Base-by-base conservation (phyloP, 176 grass and related monocot species). In the sorghum (Sorghum bicolor) region DNA sequence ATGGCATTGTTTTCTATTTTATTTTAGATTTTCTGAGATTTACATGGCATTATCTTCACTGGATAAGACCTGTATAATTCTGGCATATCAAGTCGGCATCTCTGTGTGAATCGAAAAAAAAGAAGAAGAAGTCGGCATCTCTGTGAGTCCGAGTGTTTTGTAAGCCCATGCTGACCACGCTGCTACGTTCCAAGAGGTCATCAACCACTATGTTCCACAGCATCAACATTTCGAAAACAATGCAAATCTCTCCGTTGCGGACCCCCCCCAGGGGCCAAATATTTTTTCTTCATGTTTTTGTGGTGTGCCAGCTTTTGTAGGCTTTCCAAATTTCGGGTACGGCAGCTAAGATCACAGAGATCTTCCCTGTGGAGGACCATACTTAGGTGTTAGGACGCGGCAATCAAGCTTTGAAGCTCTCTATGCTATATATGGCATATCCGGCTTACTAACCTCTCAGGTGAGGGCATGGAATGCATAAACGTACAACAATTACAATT, bases 121-220 rank as follows among this genome's bases (percentile, higher is more conserved):
- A n/a, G n/a, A n/a, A n/a, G n/a, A n/a, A n/a, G n/a, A 53, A 17
- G 55, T 82, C 87, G 31, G 39, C 72, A 34, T 85, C 83, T 3
- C 2, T 26, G n/a, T 48, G 82, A 82, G 25, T 44, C 71, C 32
- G 39, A 81, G 52, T 64, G 71, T 55, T 81, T 81, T 85, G 77
- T 85, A 76, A 68, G 64, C 78, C 30, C 48, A 89, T 80, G 76
- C 31, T 77, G 88, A 86, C 83, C 78, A 72, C 26, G 32, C 32
- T 86, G 78, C 83, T 65, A 89, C 22, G 20, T 52, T 77, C 83
- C 88, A 82, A 89, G 12, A 6, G 52, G 40, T 61, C 72, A 82
- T 89, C 72, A 82, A 89, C 19, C 12, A 55, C 77, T 25, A 85
- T 52, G 22, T 64, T 81, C 82, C 71, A 64, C 19, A 4, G 1